Evolutionary conservation across 148 eudicot genomes (phyloP).

Genomic region (Rhododendron griersonianum): DNA sequence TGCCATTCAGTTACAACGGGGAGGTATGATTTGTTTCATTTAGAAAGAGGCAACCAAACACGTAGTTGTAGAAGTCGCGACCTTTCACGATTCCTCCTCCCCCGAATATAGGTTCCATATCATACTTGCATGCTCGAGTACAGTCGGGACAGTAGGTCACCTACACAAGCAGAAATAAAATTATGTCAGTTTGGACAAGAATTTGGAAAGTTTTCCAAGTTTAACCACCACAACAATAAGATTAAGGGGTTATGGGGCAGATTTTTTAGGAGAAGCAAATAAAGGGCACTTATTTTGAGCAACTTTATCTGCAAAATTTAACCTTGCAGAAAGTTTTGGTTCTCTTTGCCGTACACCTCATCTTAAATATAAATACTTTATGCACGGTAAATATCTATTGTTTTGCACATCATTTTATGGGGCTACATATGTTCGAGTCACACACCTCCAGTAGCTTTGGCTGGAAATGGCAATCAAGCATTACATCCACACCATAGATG

Average conservation of each 20-base stretch:
- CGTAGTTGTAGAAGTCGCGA: conserved; percentile 59
- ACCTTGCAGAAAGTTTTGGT: neutral
- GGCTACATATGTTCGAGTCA: neutral
- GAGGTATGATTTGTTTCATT: conserved; percentile 59
- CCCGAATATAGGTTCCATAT: conserved; percentile 37
- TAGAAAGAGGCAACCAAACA: conserved; percentile 85
- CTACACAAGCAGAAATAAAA: conserved; percentile 25
- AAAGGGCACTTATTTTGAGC: neutral
- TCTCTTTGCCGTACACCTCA: neutral
- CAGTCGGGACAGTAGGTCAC: conserved; percentile 97
- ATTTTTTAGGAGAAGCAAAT: neutral
- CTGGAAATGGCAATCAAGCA: conserved; percentile 69
- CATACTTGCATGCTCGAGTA: conserved; percentile 78
- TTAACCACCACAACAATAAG: neutral
- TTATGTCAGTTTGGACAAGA: neutral
- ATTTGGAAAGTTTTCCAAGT: neutral
- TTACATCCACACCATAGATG: conserved; percentile 92
- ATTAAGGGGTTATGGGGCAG: neutral
- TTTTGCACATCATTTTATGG: neutral
- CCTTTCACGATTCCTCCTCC: conserved; percentile 49
- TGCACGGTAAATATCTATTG: neutral
- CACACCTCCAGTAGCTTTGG: conserved; percentile 92
- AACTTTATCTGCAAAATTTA: neutral
- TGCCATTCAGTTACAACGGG: conserved; percentile 26
- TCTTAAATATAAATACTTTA: neutral